A percentile compares a stretch with the other conserved stretches of the same genome.
Conservation (phyloP, 2,329 filamentous ascomycete species). For the Cladosporium cucumerinum region DNA sequence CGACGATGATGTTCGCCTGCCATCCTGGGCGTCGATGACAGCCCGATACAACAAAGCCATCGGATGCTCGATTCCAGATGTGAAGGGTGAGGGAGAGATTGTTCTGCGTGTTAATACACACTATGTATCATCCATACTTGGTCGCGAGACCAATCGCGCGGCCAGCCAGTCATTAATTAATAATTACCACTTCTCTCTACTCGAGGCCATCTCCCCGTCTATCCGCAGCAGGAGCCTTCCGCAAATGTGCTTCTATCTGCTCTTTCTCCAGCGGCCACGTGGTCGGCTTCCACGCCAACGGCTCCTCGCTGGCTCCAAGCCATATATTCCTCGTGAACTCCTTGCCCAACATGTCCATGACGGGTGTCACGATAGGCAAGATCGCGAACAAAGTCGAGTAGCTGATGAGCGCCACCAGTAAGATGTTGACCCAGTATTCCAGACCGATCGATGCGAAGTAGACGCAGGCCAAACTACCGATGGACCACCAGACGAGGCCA, state of each 20-base stretch:
- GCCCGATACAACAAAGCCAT: not conserved
- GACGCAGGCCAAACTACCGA: conserved; percentile 39
- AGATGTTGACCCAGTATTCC: conserved; percentile 37
- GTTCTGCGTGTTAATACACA: not conserved
- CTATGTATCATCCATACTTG: not conserved
- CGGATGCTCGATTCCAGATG: not conserved
- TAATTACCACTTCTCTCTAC: not conserved
- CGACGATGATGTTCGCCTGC: not conserved
- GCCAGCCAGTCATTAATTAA: not conserved
- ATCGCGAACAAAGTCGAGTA: conserved; percentile 33
- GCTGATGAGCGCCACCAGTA: conserved; percentile 38
- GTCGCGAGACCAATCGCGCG: not conserved
- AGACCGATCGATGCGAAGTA: conserved; percentile 33
- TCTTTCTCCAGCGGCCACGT: conserved; percentile 20
- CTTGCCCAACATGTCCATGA: conserved; percentile 40
- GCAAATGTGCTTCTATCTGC: conserved; percentile 9
- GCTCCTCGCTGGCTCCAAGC: conserved; percentile 37
- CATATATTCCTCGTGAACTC: conserved; percentile 39
- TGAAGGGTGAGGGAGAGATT: not conserved
- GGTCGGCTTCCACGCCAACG: conserved; percentile 32
- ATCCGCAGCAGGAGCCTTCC: not conserved
- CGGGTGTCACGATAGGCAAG: conserved; percentile 38
- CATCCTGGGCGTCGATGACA: not conserved
- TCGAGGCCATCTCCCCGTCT: not conserved
- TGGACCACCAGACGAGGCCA: conserved; percentile 46